phyloP scores from a whole-genome alignment of 108 stramenopile genomes.

The Cyclotella atomus region DNA sequence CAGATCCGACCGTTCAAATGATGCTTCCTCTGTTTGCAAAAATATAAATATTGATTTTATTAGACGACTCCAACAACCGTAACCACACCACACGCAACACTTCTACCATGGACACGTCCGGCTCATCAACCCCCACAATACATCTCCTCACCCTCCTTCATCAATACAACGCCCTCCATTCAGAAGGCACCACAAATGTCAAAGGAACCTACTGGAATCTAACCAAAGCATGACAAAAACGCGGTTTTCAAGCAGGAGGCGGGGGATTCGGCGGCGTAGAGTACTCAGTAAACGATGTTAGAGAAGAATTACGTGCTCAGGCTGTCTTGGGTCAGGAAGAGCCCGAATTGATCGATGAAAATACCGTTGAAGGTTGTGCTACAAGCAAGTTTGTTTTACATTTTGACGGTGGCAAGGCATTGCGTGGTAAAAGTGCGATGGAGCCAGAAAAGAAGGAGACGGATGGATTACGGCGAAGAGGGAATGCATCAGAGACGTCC shows the following conservation, averaged over 20 bases:
- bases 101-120: no score
- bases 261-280: slow-evolving; percentile 24
- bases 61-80: no score
- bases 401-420: slow-evolving; percentile 36
- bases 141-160: slow-evolving; percentile 44
- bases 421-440: not conserved
- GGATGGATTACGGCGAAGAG: slow-evolving; percentile 26
- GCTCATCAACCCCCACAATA: slow-evolving; percentile 11
- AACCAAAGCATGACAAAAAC: slow-evolving; percentile 44
- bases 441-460: not conserved
- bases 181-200: slow-evolving; percentile 11
- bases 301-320: slow-evolving; percentile 38
- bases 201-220: slow-evolving; percentile 32
- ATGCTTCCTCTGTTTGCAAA: no score
- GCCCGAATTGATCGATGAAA: not conserved
- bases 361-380: not conserved
- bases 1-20: no score
- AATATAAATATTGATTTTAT: no score
- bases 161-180: slow-evolving; percentile 29
- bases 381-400: slow-evolving; percentile 26
- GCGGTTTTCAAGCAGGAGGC: slow-evolving; percentile 37
- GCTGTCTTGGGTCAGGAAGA: slow-evolving; percentile 25
- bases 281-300: slow-evolving; percentile 31
- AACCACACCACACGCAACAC: no score
- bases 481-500: slow-evolving; percentile 5